Evolutionary conservation across 2,329 filamentous ascomycete genomes (phyloP).

Genomic region (Raffaelea ambrosiae): DNA sequence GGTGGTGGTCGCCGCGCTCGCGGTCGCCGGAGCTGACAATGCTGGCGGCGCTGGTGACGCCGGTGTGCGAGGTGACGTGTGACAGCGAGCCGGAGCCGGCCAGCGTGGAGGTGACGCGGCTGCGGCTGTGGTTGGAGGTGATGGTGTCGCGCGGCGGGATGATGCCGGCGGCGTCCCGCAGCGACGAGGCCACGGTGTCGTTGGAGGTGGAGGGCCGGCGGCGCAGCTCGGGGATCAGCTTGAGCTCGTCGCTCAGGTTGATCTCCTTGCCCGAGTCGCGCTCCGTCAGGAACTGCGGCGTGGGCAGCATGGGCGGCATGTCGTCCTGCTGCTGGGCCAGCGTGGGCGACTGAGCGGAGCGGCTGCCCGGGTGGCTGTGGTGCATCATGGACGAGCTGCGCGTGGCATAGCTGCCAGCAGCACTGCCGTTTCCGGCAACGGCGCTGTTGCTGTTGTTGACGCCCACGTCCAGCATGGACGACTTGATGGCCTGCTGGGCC

Average conservation of each 20-base stretch:
- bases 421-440: not conserved
- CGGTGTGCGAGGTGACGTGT: conserved; percentile 6
- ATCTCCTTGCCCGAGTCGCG: conserved; percentile 12
- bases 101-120: conserved; percentile 8
- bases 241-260: conserved; percentile 12
- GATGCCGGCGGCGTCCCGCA: conserved; percentile 1
- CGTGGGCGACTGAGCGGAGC: not conserved
- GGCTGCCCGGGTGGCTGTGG: not conserved
- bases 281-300: conserved; percentile 10
- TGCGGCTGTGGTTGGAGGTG: conserved; percentile 2
- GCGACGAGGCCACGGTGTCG: conserved; percentile 12
- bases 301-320: conserved; percentile 13
- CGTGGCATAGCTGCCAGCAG: not conserved
- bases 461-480: conserved; percentile 9
- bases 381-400: conserved; percentile 4
- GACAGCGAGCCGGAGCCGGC: conserved; percentile 5
- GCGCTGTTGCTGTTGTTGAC: not conserved
- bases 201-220: conserved; percentile 19
- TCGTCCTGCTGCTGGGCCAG: conserved; percentile 5
- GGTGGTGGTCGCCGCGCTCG: not conserved
- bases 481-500: not conserved
- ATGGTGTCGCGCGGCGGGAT: not conserved
- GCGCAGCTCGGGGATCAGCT: conserved; percentile 10
- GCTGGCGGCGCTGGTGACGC: not conserved
- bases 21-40: not conserved